Percentiles rank a stretch among this genome's conserved stretches.
Evolutionary conservation across 2,329 filamentous ascomycete species (phyloP).

Genomic region (Ceratocystis harringtonii): DNA sequence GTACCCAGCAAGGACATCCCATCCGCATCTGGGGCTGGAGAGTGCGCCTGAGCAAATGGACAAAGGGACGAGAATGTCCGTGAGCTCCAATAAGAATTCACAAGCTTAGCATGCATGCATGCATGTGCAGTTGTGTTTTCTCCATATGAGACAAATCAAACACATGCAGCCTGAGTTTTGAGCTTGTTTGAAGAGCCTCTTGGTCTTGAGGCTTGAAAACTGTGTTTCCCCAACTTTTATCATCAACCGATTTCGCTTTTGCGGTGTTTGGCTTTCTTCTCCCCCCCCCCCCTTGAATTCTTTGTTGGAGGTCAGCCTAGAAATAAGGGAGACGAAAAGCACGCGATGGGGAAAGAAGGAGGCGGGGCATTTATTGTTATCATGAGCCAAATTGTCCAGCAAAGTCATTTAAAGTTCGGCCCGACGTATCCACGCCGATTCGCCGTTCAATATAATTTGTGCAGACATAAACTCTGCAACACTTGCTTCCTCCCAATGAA

Average conservation of each 20-base stretch:
- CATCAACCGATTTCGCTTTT: not conserved
- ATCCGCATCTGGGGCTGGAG: not conserved
- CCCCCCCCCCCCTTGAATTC: not conserved
- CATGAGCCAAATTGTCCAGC: not conserved
- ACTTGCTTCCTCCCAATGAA: not conserved
- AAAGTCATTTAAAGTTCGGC: not conserved
- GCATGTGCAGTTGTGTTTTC: not conserved
- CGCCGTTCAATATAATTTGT: not conserved
- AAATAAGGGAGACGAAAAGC: not conserved
- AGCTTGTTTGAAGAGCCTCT: not conserved
- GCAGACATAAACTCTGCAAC: not conserved
- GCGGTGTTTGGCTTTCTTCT: not conserved
- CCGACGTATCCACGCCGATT: conserved; percentile 3
- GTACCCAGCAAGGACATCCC: not conserved
- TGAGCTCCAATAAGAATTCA: not conserved
- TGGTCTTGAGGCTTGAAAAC: not conserved
- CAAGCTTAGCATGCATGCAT: not conserved
- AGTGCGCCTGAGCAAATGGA: not conserved
- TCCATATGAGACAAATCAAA: not conserved
- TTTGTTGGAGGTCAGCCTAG: not conserved
- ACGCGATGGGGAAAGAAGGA: not conserved
- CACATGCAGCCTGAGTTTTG: not conserved
- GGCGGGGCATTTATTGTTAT: not conserved
- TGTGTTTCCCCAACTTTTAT: not conserved
- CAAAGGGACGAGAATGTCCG: not conserved